Evolutionary conservation across 2,329 filamentous ascomycete genomes (phyloP).

Genomic region (Ophioceras dolichostomum): DNA sequence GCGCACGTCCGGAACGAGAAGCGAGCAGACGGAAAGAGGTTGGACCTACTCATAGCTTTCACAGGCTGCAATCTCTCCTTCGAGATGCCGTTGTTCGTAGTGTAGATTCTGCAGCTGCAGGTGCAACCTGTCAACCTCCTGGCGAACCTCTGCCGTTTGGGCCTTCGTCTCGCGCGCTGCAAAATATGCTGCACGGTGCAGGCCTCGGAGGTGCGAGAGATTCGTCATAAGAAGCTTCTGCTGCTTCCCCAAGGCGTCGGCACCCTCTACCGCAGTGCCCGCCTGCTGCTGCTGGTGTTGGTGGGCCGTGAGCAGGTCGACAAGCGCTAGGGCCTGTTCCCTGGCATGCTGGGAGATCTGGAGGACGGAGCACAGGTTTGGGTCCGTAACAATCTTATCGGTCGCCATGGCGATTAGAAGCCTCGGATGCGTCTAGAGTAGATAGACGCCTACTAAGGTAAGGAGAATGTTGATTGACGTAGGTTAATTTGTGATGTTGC

Average conservation of each 20-base stretch:
- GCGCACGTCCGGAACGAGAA: too few species aligned
- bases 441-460: too few species aligned
- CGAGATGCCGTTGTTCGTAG: constrained; percentile 86
- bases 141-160: constrained; percentile 72
- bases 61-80: constrained; percentile 81
- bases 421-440: too few species aligned
- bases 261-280: constrained; percentile 24
- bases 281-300: constrained; percentile 19
- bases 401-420: constrained; percentile 38
- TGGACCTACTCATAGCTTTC: constrained; percentile 74
- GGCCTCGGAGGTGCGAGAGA: constrained; percentile 65
- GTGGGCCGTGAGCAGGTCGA: constrained; percentile 34
- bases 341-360: constrained; percentile 62
- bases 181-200: constrained; percentile 74
- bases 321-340: constrained; percentile 55
- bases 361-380: constrained; percentile 54
- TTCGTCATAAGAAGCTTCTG: constrained; percentile 73
- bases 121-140: constrained; percentile 85
- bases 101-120: constrained; percentile 91
- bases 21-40: neutral
- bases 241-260: constrained; percentile 53
- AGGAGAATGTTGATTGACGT: too few species aligned
- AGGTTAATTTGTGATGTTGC: too few species aligned
- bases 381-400: constrained; percentile 48
- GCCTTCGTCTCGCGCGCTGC: constrained; percentile 76